Evolutionary conservation across 2,329 filamentous ascomycete species (phyloP).

Genomic region (Apiospora malaysiana): DNA sequence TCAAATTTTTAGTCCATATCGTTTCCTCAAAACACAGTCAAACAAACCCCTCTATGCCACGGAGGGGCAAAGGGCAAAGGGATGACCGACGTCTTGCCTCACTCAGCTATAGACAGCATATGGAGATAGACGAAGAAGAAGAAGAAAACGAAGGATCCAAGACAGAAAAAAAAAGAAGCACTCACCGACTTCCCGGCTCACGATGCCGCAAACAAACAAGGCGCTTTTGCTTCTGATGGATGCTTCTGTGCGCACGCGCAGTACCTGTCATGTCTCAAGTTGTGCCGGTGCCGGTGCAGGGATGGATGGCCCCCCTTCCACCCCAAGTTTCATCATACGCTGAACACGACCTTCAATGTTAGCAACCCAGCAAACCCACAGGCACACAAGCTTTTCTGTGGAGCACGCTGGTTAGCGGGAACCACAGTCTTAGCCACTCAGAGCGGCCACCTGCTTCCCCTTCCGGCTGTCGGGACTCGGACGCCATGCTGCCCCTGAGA

Average conservation of each 20-base stretch:
- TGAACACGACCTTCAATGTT: background rate
- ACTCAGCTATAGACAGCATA: background rate
- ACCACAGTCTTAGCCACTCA: background rate
- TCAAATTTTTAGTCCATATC: no score
- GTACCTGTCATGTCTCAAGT: background rate
- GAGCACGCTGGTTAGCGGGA: background rate
- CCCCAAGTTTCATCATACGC: background rate
- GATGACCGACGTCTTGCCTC: no score
- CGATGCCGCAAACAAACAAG: background rate
- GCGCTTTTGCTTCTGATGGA: background rate
- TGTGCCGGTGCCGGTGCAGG: background rate
- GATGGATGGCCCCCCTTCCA: no score
- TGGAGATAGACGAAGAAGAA: no score
- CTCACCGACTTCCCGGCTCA: background rate
- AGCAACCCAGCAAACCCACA: background rate
- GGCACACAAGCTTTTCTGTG: background rate
- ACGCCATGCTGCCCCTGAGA: background rate
- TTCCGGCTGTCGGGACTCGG: background rate
- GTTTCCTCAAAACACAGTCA: no score
- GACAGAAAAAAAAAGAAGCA: background rate
- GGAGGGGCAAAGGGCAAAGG: no score
- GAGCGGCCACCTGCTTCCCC: background rate
- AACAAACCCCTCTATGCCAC: no score
- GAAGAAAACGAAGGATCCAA: background rate
- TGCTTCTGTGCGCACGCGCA: background rate